Conservation (phyloP, 306 rosid genomes). For the barrel medic (Medicago truncatula) region DNA sequence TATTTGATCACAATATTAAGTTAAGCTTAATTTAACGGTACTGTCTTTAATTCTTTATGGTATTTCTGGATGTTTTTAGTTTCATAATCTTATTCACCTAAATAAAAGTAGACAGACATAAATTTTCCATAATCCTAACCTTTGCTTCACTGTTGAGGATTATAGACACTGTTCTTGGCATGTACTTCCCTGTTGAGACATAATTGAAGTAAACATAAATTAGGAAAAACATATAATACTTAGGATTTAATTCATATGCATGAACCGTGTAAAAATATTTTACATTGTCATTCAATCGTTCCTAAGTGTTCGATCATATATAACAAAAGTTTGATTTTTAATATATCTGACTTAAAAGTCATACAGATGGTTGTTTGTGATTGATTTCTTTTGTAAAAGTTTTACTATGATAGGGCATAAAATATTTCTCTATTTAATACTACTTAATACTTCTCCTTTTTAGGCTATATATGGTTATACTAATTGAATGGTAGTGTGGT, state of each 20-base stretch:
- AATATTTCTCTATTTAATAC: too few relatives aligned
- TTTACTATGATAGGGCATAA: too few relatives aligned
- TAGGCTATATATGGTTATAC: neutral
- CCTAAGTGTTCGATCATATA: too few relatives aligned
- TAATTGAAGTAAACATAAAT: slow-evolving; percentile 7
- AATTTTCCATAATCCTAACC: slow-evolving; percentile 48
- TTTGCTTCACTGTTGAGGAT: slow-evolving; percentile 69
- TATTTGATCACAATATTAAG: neutral
- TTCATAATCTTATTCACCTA: slow-evolving; percentile 1
- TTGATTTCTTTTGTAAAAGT: too few relatives aligned
- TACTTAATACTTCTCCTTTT: too few relatives aligned
- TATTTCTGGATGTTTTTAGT: too few relatives aligned
- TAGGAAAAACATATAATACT: slow-evolving; percentile 4
- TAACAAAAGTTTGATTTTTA: neutral
- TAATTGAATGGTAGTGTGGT: neutral
- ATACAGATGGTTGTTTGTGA: too few relatives aligned
- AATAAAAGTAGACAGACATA: neutral
- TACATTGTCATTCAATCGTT: neutral
- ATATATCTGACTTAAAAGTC: neutral
- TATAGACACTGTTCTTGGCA: slow-evolving; percentile 65
- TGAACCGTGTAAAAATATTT: neutral
- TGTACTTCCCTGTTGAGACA: slow-evolving; percentile 67
- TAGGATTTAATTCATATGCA: neutral
- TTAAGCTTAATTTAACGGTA: too few relatives aligned
- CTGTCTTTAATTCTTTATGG: too few relatives aligned